Evolutionary conservation across 2,329 filamentous ascomycete species (phyloP).

Genomic region (Macrophomina phaseolina): DNA sequence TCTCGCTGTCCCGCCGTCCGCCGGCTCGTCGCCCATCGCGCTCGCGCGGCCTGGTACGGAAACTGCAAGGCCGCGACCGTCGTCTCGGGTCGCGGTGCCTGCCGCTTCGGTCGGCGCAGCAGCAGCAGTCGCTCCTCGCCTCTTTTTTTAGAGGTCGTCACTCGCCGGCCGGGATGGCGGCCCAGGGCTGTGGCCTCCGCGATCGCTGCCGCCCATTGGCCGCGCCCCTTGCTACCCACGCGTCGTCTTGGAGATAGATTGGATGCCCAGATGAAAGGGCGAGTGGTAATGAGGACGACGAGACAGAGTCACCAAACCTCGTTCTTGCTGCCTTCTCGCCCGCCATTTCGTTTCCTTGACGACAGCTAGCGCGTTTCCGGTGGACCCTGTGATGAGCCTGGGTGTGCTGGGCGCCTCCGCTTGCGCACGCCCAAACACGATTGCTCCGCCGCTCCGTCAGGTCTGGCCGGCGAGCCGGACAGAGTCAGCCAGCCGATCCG

Average conservation of each 20-base stretch:
- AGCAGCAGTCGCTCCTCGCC: background rate
- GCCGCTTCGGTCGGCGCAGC: background rate
- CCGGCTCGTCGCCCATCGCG: background rate
- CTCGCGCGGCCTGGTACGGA: constrained; percentile 4
- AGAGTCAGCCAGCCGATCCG: background rate
- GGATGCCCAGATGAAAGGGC: constrained; percentile 11
- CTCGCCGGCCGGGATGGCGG: background rate
- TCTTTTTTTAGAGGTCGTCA: constrained; percentile 10
- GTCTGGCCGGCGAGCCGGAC: background rate
- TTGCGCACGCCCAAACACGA: background rate
- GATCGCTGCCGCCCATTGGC: background rate
- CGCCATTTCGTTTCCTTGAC: constrained; percentile 1
- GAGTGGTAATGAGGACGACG: background rate
- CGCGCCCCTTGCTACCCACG: background rate
- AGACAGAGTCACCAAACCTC: background rate
- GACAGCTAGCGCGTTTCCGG: constrained; percentile 15
- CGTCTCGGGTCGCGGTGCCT: constrained; percentile 10
- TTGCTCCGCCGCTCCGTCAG: background rate
- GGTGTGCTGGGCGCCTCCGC: background rate
- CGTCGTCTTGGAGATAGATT: constrained; percentile 12
- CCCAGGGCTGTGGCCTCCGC: background rate
- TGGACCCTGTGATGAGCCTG: constrained; percentile 8
- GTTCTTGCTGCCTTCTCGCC: background rate
- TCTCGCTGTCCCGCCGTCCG: background rate
- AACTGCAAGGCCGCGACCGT: constrained; percentile 2